phyloP scores from a whole-genome alignment of 179 eudicot genomes.

The Drosera spatulata region DNA sequence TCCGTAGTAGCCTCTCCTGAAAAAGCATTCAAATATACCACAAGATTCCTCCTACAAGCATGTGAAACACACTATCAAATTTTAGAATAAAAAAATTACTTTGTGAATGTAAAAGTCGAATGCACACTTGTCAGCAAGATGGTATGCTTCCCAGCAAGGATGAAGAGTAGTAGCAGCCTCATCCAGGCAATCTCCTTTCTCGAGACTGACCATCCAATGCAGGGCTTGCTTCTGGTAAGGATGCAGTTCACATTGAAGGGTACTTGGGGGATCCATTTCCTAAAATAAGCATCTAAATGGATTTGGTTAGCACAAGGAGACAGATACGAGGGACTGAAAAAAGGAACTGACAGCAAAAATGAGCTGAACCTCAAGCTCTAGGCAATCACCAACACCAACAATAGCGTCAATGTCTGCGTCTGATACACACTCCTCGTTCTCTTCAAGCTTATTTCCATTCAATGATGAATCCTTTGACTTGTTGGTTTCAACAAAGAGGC shows the following conservation, averaged over 20 bases:
- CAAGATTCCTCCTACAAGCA: slow-evolving; percentile 65
- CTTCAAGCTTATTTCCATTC: slow-evolving; percentile 38
- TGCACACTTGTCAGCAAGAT: slow-evolving; percentile 61
- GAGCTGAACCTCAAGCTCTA: slow-evolving; percentile 53
- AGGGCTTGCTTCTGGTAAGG: slow-evolving; percentile 98
- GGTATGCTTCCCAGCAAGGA: slow-evolving; percentile 97
- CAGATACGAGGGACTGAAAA: no score
- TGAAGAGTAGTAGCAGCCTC: slow-evolving; percentile 83
- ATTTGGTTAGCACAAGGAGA: not conserved
- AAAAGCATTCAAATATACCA: slow-evolving; percentile 79
- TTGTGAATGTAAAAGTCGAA: not conserved
- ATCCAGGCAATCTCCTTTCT: slow-evolving; percentile 62
- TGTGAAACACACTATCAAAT: slow-evolving; percentile 4
- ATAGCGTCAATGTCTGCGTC: slow-evolving; percentile 83
- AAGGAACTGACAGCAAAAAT: no score
- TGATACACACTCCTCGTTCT: slow-evolving; percentile 61
- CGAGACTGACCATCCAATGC: slow-evolving; percentile 81
- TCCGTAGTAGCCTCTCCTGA: slow-evolving; percentile 91
- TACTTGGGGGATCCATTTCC: slow-evolving; percentile 96
- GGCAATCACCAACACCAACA: slow-evolving; percentile 71
- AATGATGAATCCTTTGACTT: slow-evolving; percentile 25
- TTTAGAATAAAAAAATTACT: slow-evolving; percentile 1
- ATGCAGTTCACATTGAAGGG: slow-evolving; percentile 79
- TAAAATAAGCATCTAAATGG: slow-evolving; percentile 12
- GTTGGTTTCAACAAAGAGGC: slow-evolving; percentile 33